phyloP scores from a whole-genome alignment of 805 yeast genomes.

The Kodamaea lidongshanica region DNA sequence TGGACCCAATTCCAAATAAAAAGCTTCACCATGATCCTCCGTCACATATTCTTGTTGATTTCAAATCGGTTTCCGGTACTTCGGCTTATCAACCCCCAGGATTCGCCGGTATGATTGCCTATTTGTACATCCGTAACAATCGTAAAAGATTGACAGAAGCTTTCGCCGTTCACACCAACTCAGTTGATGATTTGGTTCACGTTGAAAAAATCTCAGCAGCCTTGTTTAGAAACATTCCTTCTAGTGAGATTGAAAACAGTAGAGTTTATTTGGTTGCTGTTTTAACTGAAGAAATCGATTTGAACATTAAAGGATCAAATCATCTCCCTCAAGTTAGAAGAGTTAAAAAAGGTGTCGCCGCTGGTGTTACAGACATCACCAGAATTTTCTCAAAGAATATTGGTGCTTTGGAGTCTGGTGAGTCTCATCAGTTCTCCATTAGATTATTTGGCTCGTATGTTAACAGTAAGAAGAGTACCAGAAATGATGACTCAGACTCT shows the following conservation, averaged over 20 bases:
- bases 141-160: constrained; percentile 70
- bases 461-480: constrained; percentile 33
- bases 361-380: constrained; percentile 82
- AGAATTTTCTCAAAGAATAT: constrained; percentile 64
- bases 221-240: constrained; percentile 68
- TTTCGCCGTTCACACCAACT: constrained; percentile 59
- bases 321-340: constrained; percentile 28
- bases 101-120: constrained; percentile 65
- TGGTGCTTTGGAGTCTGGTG: constrained; percentile 55
- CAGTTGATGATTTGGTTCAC: constrained; percentile 48
- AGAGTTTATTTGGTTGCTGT: constrained; percentile 72
- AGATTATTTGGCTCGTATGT: constrained; percentile 68
- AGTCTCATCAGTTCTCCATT: constrained; percentile 64
- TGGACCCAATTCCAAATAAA: constrained; percentile 42
- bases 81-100: constrained; percentile 58
- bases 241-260: constrained; percentile 54
- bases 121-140: constrained; percentile 61
- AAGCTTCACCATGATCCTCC: constrained; percentile 48
- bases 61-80: constrained; percentile 59
- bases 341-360: constrained; percentile 75
- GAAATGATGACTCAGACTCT: constrained; percentile 9
- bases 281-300: constrained; percentile 61
- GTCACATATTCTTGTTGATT: constrained; percentile 69
- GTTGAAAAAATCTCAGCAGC: constrained; percentile 74
- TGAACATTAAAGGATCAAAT: constrained; percentile 26